Percentiles rank a stretch among this genome's conserved stretches.
These are phyloP conservation scores for Tympanopsis confertula DNA, from an alignment of 2,329 filamentous ascomycete genomes.

Conservation along the genomic window DNA sequence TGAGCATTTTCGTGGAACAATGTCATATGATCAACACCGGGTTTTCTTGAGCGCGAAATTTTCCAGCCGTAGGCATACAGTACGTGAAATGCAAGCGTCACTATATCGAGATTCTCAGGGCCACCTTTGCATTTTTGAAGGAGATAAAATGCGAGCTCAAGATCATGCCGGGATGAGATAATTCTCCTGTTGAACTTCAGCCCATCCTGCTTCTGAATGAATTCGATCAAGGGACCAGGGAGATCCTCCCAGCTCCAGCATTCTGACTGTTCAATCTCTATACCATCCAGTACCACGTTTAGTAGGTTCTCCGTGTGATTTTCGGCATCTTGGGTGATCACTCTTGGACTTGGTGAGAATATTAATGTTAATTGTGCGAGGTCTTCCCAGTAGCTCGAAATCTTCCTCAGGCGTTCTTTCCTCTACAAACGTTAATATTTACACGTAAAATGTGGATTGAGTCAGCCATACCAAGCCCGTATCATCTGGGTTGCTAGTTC, in stretches of 20 bases:
- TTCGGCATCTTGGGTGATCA: not conserved
- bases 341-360: not conserved
- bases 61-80: not conserved
- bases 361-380: not conserved
- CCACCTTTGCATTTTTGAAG: too few relatives aligned
- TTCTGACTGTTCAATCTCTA: too few relatives aligned
- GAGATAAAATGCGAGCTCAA: not conserved
- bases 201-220: not conserved
- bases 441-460: too few relatives aligned
- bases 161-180: not conserved
- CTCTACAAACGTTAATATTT: not conserved
- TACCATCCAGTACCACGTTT: too few relatives aligned
- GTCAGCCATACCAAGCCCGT: too few relatives aligned
- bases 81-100: not conserved
- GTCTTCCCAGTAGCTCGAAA: not conserved
- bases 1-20: slow-evolving; percentile 1
- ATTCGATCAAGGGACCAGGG: not conserved
- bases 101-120: not conserved
- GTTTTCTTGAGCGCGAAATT: not conserved
- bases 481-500: too few relatives aligned
- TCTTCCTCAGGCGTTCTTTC: not conserved
- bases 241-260: not conserved
- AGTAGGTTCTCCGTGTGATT: not conserved
- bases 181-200: not conserved
- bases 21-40: not conserved